phyloP scores from a whole-genome alignment of 768 basidiomycete species.

The Leccinellum albellum region DNA sequence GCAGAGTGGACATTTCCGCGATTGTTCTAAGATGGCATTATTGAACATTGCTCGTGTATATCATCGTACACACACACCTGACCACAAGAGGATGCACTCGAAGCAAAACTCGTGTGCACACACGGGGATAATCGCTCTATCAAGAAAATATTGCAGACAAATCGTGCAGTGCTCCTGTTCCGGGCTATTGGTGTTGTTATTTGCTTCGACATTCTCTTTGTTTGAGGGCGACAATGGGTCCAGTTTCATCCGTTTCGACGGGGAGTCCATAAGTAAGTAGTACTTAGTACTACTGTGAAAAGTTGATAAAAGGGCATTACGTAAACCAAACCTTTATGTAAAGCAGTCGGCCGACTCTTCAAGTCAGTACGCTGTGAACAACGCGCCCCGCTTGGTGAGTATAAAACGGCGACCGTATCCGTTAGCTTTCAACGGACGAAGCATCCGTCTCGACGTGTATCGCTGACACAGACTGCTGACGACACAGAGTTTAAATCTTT shows the following conservation, averaged over 20 bases:
- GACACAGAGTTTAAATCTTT: too few relatives aligned
- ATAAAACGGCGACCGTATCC: too few relatives aligned
- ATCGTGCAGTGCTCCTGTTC: constrained; percentile 65
- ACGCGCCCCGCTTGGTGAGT: too few relatives aligned
- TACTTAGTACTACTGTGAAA: background rate
- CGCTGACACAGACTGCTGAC: too few relatives aligned
- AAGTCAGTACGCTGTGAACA: too few relatives aligned
- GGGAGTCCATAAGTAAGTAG: background rate
- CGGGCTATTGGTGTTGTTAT: background rate
- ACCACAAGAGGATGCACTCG: constrained; percentile 84
- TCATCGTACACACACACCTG: constrained; percentile 46
- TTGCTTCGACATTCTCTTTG: background rate
- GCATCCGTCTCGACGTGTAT: too few relatives aligned
- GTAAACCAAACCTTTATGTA: background rate
- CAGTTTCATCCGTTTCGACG: constrained; percentile 39
- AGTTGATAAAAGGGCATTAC: background rate
- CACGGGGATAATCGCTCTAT: constrained; percentile 75
- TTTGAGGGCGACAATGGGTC: constrained; percentile 15
- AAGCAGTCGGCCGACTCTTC: too few relatives aligned
- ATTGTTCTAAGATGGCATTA: constrained; percentile 50
- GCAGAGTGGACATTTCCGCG: constrained; percentile 75
- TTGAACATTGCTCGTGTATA: background rate
- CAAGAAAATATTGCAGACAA: constrained; percentile 72
- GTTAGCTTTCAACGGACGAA: too few relatives aligned
- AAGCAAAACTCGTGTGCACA: constrained; percentile 96